These are phyloP conservation scores for Nissolia schottii DNA, from an alignment of 306 rosid genomes.

Conservation along the genomic window DNA sequence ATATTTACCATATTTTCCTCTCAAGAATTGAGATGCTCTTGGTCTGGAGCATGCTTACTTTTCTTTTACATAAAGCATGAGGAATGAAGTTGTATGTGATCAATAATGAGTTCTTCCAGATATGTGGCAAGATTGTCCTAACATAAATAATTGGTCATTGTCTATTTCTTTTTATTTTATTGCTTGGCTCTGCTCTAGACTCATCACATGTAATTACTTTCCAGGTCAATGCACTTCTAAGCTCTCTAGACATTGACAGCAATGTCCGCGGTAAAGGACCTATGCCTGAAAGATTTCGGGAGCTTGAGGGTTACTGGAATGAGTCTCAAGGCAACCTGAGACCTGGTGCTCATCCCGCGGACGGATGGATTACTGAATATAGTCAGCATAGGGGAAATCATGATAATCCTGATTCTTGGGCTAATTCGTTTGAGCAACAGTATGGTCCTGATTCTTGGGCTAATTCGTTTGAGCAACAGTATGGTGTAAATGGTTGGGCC, in stretches of 20 bases:
- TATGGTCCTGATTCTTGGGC: slow-evolving; percentile 88
- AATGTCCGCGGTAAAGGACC: slow-evolving; percentile 48
- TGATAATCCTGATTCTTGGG: slow-evolving; percentile 80
- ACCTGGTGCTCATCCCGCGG: slow-evolving; percentile 51
- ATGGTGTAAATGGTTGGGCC: slow-evolving; percentile 88
- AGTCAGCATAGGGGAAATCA: slow-evolving; percentile 49
- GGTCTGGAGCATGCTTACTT: background rate
- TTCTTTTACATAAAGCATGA: background rate
- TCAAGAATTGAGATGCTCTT: slow-evolving; percentile 1
- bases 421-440: slow-evolving; percentile 79
- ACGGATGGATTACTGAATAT: slow-evolving; percentile 85
- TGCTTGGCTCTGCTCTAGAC: background rate
- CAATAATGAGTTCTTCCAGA: slow-evolving; percentile 9
- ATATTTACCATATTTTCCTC: background rate
- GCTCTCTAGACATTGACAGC: slow-evolving; percentile 80
- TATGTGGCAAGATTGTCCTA: background rate
- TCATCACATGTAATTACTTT: slow-evolving; percentile 27
- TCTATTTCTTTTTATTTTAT: slow-evolving; percentile 19
- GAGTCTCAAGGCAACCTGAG: slow-evolving; percentile 81
- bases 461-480: slow-evolving; percentile 75
- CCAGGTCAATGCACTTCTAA: slow-evolving; percentile 89
- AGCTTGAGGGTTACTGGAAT: slow-evolving; percentile 87
- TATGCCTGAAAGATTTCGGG: slow-evolving; percentile 62
- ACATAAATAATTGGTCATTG: background rate
- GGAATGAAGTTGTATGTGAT: background rate